Evolutionary conservation across 257 asterid species (phyloP).

Genomic region (Solanum paucissectum): DNA sequence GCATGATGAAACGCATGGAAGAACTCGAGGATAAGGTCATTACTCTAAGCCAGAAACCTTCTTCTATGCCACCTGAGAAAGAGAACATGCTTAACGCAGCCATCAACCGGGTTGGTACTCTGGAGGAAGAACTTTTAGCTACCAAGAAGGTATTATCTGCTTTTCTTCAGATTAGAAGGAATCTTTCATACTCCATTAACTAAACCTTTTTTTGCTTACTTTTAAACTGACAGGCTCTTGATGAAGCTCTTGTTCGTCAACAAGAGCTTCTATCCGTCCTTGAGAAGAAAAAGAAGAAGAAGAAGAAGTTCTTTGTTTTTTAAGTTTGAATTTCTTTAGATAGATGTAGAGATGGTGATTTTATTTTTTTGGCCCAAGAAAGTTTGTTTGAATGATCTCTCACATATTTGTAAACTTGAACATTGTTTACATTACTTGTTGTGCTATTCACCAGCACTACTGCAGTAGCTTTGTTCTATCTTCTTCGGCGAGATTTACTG

Average conservation of each 20-base stretch:
- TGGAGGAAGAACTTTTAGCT: constrained; percentile 74
- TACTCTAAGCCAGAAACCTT: constrained; percentile 36
- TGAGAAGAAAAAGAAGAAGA: constrained; percentile 86
- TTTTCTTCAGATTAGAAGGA: not conserved
- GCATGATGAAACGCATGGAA: constrained; percentile 83
- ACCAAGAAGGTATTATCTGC: constrained; percentile 52
- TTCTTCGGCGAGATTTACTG: not conserved
- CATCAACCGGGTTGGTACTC: constrained; percentile 42
- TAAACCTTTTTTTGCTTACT: not conserved
- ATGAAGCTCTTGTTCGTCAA: constrained; percentile 56
- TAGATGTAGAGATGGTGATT: constrained; percentile 2
- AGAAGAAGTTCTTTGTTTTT: constrained; percentile 78
- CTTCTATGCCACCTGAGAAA: constrained; percentile 61
- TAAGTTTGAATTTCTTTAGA: constrained; percentile 5
- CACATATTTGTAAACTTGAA: not conserved
- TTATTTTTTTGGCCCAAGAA: not conserved
- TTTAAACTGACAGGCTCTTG: constrained; percentile 45
- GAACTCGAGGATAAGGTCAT: constrained; percentile 76
- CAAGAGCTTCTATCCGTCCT: constrained; percentile 59
- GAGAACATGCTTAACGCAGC: constrained; percentile 72
- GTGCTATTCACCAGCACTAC: not conserved
- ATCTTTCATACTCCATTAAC: not conserved
- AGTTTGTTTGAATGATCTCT: constrained; percentile 9
- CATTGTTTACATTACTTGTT: not conserved
- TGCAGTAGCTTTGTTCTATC: not conserved